Percentiles rank a stretch among this genome's conserved stretches.
Evolutionary conservation across 306 rosid species (phyloP).

Genomic region (Cicer cuneatum): DNA sequence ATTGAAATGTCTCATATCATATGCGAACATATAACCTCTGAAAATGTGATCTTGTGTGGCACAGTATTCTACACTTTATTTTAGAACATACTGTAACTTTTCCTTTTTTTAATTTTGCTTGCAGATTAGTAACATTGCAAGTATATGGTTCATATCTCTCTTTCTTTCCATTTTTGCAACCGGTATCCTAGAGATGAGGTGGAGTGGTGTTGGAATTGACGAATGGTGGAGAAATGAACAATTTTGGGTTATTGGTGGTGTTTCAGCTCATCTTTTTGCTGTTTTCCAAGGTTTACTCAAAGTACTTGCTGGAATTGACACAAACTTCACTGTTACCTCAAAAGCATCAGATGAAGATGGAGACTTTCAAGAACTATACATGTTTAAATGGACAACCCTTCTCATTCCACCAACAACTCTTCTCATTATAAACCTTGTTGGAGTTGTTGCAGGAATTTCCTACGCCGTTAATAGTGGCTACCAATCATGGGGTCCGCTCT

Average conservation of each 20-base stretch:
- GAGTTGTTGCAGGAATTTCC: constrained; percentile 92
- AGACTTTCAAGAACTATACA: constrained; percentile 82
- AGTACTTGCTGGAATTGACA: constrained; percentile 95
- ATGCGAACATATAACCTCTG: background rate
- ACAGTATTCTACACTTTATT: background rate
- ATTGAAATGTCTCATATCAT: constrained; percentile 7
- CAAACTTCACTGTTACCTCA: constrained; percentile 97
- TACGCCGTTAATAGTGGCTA: constrained; percentile 95
- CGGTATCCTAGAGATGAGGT: constrained; percentile 97
- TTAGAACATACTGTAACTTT: background rate
- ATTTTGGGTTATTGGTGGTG: constrained; percentile 99
- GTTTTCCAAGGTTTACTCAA: constrained; percentile 95
- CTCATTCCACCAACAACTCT: constrained; percentile 96
- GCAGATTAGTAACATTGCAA: constrained; percentile 97
- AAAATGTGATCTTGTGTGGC: background rate
- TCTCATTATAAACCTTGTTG: constrained; percentile 86
- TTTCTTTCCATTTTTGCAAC: constrained; percentile 96
- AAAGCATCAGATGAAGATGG: constrained; percentile 97
- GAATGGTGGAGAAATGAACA: constrained; percentile 99
- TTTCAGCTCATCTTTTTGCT: constrained; percentile 90
- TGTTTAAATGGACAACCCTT: constrained; percentile 98
- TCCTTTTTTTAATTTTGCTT: constrained; percentile 30
- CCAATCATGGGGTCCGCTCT: constrained; percentile 99
- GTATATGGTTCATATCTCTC: constrained; percentile 96
- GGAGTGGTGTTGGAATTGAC: constrained; percentile 98